Base-by-base conservation (phyloP, 2,329 filamentous ascomycete species). In the Fusarium sublunatum region DNA sequence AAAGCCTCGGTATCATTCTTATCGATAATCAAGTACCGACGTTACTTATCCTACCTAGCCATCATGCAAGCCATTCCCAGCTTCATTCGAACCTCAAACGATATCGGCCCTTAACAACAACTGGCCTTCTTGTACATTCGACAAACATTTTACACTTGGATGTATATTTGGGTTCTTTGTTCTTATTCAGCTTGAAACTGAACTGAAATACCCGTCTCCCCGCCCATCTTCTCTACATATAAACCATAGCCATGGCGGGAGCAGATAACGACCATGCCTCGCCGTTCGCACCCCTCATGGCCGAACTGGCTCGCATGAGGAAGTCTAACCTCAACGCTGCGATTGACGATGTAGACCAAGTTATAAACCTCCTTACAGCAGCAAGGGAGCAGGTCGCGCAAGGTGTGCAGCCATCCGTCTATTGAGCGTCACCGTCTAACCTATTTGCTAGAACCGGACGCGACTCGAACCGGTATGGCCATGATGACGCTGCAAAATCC, bases 401-500 rank as follows among this genome's bases (percentile, higher is more conserved):
- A 68, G 88, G 92, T 92, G 13, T 22, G 68, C 32, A 35, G 32
- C 8, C 39, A 15, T 5, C 9, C 32, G 28, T 45, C 41, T 24
- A 28, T 39, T 11, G 19, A 29, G 13, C n/a, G 5, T n/a, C n/a
- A 15, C 11, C 15, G 13, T 49, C 55, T 72, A 50, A 70, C 63
- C 29, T 40, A 31, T 26, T 29, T 28, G 11, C 41, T 43, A 75
- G 76, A 78, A 46, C 64, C 64, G 29, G 77, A 78, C 48, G 68
- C 73, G 9, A 86, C 88, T 63, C 86, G 86, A 35, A 88, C 91
- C 13, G 86, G 88, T 38, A 81, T 93, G 58, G 90, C 88, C 25
- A 85, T 98, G 69, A 90, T 91, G 28, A 93, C 90, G 73, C 85
- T 97, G 15, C 93, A 97, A 74, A 93, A 91, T 64, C 91, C 93